Evolutionary conservation across 495 filamentous ascomycete species (phyloP), one percentile per base, ranked within the genome.

Genomic region (Xylaria scruposa): DNA sequence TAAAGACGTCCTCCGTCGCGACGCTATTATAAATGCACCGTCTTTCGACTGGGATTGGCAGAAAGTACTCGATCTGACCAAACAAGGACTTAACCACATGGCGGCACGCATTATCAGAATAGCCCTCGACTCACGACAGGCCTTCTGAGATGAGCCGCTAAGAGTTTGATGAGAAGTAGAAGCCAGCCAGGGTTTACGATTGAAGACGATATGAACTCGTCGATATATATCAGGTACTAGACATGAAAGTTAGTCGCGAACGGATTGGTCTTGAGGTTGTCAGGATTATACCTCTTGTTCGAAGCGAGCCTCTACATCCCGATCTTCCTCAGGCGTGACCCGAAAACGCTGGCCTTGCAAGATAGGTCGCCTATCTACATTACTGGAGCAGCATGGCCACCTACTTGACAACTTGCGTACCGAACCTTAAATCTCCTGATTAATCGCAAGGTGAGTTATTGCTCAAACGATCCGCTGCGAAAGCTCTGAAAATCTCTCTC

Each of bases 81-180:
- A 85, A 33, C 81, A 77, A 68, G 93, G 93, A 0, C 79, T 93
- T 15, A 75, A 89, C 4, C 92, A 95, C 75, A 87, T 95, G 85
- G 71, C 82, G 46, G 80, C 85, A 19, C 83, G 86, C 69, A 78
- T 91, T 29, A 90, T 96, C 72, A 88, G 90, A 67, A 95, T 92
- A 1, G 92, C 93, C n/a, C 75, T 95, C 29, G 87, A 92, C 59
- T 92, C 93, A 29, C 87, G 89, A 63, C 90, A 93, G 68, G 95
- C 93, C 0, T 96, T 96, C 83, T 88, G 88, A 75, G 93, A 96
- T 75, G 93, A 96, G 77, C 93, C 93, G 3, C 81, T 95, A 42
- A 86, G 93, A 6, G 93, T 68, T 80, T 94, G 59, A 92, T 96
- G 49, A 88, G 93, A 47, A 94, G 95, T 79, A 90, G 92, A 4